Percentiles rank a stretch among this genome's conserved stretches.
These are phyloP conservation scores for Ustilago esculenta DNA, from an alignment of 1,284 basidiomycete species.

Conservation along the genomic window DNA sequence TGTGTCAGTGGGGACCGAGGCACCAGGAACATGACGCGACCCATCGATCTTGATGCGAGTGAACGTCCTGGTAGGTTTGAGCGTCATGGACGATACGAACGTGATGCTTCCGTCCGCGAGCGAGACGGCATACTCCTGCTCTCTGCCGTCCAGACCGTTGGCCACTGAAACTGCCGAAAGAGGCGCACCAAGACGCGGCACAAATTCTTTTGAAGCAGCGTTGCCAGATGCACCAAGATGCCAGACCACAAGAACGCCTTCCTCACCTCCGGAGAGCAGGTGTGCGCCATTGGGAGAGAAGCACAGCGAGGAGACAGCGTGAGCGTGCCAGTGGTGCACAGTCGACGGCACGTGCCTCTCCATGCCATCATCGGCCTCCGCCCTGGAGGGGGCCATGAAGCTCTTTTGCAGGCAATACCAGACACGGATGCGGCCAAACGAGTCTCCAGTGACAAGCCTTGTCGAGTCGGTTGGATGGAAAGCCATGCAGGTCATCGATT, in stretches of 20 bases:
- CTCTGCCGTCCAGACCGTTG: slow-evolving; percentile 70
- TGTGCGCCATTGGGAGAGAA: slow-evolving; percentile 93
- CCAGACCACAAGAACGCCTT: slow-evolving; percentile 95
- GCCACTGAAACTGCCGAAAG: slow-evolving; percentile 74
- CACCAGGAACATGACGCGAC: slow-evolving; percentile 43
- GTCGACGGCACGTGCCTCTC: slow-evolving; percentile 75
- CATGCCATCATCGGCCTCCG: slow-evolving; percentile 30
- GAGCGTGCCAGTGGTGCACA: slow-evolving; percentile 94
- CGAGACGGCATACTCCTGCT: slow-evolving; percentile 87
- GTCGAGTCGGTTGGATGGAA: slow-evolving; percentile 89
- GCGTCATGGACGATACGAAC: slow-evolving; percentile 79
- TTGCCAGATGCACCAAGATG: slow-evolving; percentile 69
- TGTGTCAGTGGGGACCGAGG: slow-evolving; percentile 5
- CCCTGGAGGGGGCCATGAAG: slow-evolving; percentile 47
- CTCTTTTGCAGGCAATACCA: slow-evolving; percentile 82
- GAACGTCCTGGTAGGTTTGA: slow-evolving; percentile 79
- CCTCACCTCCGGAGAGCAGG: slow-evolving; percentile 92
- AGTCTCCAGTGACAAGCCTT: slow-evolving; percentile 88
- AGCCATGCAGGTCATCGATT: slow-evolving; percentile 81
- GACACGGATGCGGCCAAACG: slow-evolving; percentile 82
- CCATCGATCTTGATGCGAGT: slow-evolving; percentile 76
- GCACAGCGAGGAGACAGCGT: slow-evolving; percentile 86
- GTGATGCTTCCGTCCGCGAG: slow-evolving; percentile 84
- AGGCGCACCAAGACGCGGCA: slow-evolving; percentile 89
- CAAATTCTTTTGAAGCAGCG: slow-evolving; percentile 71